Base-by-base conservation (phyloP, 2,329 filamentous ascomycete species). In the Cercospora sp. region DNA sequence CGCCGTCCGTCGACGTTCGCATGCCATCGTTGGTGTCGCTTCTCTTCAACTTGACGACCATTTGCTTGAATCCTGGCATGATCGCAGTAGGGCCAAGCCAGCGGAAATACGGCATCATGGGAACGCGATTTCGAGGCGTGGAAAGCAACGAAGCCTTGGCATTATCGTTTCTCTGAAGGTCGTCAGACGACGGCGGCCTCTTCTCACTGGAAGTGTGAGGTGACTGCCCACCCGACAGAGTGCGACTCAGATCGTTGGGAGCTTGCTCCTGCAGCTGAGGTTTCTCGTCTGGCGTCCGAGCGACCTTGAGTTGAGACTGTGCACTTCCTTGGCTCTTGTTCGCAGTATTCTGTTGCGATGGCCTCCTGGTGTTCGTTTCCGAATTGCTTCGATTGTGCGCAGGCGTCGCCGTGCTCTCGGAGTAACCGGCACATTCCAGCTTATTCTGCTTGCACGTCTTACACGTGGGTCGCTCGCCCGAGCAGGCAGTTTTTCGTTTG, bases 71-170 rank as follows among this genome's bases (percentile, higher is more conserved):
- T 24, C 93, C 93, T 1, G 93, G 93, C 63, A 95, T 92, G 75
- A 97, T 97, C 70, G 93, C 93, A 0, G 93, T 97, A 0, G 92
- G 92, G 0, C 93, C 93, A 77, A 97, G 95, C 79, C 95, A 97
- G 69, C 93, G 86, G 75, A 97, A 97, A 78, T 95, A 97, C 0
- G 93, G 93, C 71, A 97, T 91, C 53, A 58, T 58, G 26, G 53
- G 53, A 28, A 58, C 53, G 64, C 90, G 86, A 75, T 90, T 86
- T 83, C 77, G 82, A 12, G 75, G 72, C 7, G 74, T 72, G 1
- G 77, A 71, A 65, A 79, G 78, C 4, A 78, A 62, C 10, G 77
- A 73, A 28, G 71, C 69, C 16, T 37, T 66, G 37, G 40, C 37
- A 43, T 32, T 32, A 13, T 72, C 70, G 59, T 57, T 67, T 62